phyloP scores from a whole-genome alignment of 441 rosid genomes.

The Aquilaria agallochum region DNA sequence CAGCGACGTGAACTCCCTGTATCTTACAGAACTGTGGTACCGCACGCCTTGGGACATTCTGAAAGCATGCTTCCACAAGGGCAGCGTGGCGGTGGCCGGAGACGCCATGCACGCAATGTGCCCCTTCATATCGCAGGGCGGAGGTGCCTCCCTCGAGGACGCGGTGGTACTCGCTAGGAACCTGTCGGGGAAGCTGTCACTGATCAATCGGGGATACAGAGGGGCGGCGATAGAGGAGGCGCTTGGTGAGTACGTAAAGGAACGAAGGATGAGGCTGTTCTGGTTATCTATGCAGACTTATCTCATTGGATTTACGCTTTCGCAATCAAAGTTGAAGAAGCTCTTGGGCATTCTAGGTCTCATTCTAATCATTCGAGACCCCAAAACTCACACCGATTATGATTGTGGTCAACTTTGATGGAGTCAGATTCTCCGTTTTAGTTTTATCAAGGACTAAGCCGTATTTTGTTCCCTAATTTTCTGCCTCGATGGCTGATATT shows the following conservation, averaged over 20 bases:
- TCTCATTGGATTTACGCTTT: slow-evolving; percentile 26
- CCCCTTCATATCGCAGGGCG: slow-evolving; percentile 59
- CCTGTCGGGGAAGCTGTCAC: slow-evolving; percentile 22
- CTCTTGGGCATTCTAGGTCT: slow-evolving; percentile 18
- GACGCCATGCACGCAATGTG: slow-evolving; percentile 68
- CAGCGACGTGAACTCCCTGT: slow-evolving; percentile 21
- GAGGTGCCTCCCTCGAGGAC: slow-evolving; percentile 47
- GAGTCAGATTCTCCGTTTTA: too few relatives aligned
- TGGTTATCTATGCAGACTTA: slow-evolving; percentile 36
- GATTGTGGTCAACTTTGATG: slow-evolving; percentile 36
- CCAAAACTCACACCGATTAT: slow-evolving; percentile 26
- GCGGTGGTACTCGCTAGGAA: slow-evolving; percentile 45
- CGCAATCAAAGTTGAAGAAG: slow-evolving; percentile 15
- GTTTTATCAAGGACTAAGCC: too few relatives aligned
- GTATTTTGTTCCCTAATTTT: too few relatives aligned
- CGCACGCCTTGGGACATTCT: slow-evolving; percentile 43
- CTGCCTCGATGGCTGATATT: too few relatives aligned
- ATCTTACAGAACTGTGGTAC: slow-evolving; percentile 28
- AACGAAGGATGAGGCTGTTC: slow-evolving; percentile 37
- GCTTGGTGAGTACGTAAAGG: slow-evolving; percentile 27
- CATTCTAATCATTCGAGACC: slow-evolving; percentile 29
- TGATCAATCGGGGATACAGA: background rate
- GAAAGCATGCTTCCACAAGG: slow-evolving; percentile 23
- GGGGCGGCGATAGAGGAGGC: slow-evolving; percentile 21
- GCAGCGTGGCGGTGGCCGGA: slow-evolving; percentile 50